Evolutionary conservation across 2,329 filamentous ascomycete species (phyloP), one percentile per base, ranked within the genome.

Genomic region (Herpotrichia juniperi): DNA sequence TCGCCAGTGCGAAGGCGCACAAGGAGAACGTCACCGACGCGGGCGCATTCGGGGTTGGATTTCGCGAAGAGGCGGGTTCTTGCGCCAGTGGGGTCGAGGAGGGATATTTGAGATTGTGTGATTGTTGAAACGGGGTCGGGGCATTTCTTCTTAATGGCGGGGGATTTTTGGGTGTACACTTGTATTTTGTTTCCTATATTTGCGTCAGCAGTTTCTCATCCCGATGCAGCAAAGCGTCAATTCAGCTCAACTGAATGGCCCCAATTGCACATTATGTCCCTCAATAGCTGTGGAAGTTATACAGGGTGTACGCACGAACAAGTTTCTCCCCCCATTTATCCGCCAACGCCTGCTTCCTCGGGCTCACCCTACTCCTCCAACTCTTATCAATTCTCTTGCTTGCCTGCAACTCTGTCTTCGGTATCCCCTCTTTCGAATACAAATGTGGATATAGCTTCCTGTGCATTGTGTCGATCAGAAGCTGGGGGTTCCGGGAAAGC

Each of bases 21-120:
- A 65, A 96, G 91, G 30, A 99, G 82, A 59, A 99, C 90, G 75
- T 99, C 94, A 67, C 94, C 94, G 1, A 89, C 85, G 66, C 89
- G 88, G 49, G 88, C 91, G 65, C 87, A 84, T 73, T 97, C 91
- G 26, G 84, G 83, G 76, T 93, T 96, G 47, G 82, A 76, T 62
- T 84, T 85, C 60, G 87, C 85, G 79, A 99, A 97, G 51, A 99
- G 86, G 26, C 86, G 84, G 37, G 87, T 88, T 55, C 93, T 89
- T 46, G 89, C 87, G 44, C 92, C 92, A 1, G 87, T 91, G 4
- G 92, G 91, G 76, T 99, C 94, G 67, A 97, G 89, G 35, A 82
- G 74, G 34, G 81, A 71, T 67, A 96, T 82, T 77, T 96, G 91
- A 50, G 84, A 77, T 46, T 81, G 73, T 62, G 87, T 87, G 64